Base-by-base conservation (phyloP, 2,329 filamentous ascomycete species). In the Metarhizium anisopliae region DNA sequence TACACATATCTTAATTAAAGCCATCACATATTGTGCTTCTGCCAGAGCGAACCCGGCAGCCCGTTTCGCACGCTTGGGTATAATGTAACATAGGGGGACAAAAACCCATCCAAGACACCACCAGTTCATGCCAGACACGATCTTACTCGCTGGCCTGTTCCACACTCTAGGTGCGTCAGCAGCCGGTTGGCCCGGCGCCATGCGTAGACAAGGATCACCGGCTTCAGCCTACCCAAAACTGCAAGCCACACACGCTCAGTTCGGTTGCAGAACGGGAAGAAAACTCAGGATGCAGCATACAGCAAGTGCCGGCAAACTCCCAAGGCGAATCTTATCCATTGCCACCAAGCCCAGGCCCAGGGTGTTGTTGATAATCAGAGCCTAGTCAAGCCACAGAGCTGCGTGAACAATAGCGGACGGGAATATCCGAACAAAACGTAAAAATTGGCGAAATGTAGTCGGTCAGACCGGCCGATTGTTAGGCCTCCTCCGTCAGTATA, bases 201-300 rank as follows among this genome's bases (percentile, higher is more conserved):
- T 36, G 49, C 40, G 40, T n/a, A 43, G 40, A 51, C 53, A 51
- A 36, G 30, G 49, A 38, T 55, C 47, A 40, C 30, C 49, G 53
- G 38, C 47, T 47, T 42, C 40, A 42, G 29, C 40, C 53, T 29
- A 38, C 49, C 50, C 47, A 36, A 47, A 50, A 42, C 47, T 11
- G 13, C 32, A 54, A 42, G 53, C 53, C 47, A 55, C 49, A 47
- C 36, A 14, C 35, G 25, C 35, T 35, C 32, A 18, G 11, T 50
- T 40, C 45, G 3, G 43, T n/a, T 47, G 43, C 43, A 7, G 16
- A 6, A 40, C 13, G 38, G 5, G n/a, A 43, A 45, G 20, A 29
- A 32, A 29, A 30, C 11, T 47, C 40, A 16, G 42, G 36, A 13
- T 20, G 36, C 20, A 25, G 25, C 25, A 25, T 25, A 25, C 36